phyloP scores from a whole-genome alignment of 2,329 filamentous ascomycete genomes.

The Ambrosiella beaveri region DNA sequence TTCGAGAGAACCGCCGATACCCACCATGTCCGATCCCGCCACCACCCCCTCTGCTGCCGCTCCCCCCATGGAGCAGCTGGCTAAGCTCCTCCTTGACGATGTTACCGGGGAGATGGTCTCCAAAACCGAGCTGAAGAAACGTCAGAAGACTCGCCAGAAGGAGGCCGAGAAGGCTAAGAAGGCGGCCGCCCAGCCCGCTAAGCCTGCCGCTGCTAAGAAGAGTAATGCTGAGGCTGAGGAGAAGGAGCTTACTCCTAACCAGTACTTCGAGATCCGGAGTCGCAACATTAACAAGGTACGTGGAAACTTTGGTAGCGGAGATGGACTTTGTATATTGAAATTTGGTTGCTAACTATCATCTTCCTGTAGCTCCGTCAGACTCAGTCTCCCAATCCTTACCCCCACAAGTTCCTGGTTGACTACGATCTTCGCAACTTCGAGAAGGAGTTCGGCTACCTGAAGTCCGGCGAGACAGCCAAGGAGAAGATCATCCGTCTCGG shows the following conservation, averaged over 20 bases:
- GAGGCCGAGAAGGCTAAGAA: constrained; percentile 82
- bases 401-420: constrained; percentile 79
- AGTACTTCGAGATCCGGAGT: constrained; percentile 92
- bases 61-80: constrained; percentile 34
- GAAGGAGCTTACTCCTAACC: constrained; percentile 39
- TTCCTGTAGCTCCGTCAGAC: constrained; percentile 39
- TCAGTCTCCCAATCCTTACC: constrained; percentile 69
- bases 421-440: constrained; percentile 69
- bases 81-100: constrained; percentile 73
- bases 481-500: constrained; percentile 62
- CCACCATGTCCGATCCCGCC: constrained; percentile 21
- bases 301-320: not conserved
- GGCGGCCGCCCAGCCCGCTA: constrained; percentile 47
- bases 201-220: constrained; percentile 48
- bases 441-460: constrained; percentile 59
- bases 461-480: constrained; percentile 70
- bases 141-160: constrained; percentile 75
- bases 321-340: not conserved
- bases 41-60: constrained; percentile 18
- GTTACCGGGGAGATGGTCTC: constrained; percentile 78
- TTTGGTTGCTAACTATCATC: not conserved
- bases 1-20: constrained; percentile 1
- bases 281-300: constrained; percentile 50
- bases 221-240: constrained; percentile 52
- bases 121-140: constrained; percentile 85